phyloP scores from a whole-genome alignment of 495 filamentous ascomycete genomes.

The Elaphomyces granulatus region DNA sequence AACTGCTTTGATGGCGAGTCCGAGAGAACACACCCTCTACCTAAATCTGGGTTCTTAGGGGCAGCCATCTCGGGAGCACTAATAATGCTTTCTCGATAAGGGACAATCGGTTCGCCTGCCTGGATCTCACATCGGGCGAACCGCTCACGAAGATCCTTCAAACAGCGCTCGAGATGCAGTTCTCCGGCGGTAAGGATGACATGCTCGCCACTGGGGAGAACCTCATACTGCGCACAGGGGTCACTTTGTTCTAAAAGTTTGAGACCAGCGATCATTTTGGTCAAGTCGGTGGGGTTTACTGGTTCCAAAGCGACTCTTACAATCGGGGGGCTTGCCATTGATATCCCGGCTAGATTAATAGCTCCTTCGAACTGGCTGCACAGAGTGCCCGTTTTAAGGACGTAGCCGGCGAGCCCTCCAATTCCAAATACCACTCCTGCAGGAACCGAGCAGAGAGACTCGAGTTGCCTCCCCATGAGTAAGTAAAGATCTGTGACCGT shows the following conservation, averaged over 20 bases:
- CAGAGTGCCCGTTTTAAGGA: constrained; percentile 88
- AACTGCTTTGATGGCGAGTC: constrained; percentile 76
- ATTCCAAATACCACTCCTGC: constrained; percentile 97
- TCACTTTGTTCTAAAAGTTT: constrained; percentile 86
- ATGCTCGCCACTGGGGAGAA: constrained; percentile 86
- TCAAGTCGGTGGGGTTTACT: constrained; percentile 68
- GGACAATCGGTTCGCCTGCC: constrained; percentile 83
- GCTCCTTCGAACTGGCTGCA: constrained; percentile 77
- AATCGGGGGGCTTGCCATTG: constrained; percentile 66
- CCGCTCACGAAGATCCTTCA: constrained; percentile 85
- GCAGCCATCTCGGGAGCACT: constrained; percentile 79
- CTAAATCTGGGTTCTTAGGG: constrained; percentile 70
- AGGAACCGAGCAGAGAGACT: constrained; percentile 68
- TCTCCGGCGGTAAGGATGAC: constrained; percentile 91
- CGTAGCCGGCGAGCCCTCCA: constrained; percentile 73
- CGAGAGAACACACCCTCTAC: constrained; percentile 64
- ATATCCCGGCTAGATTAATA: constrained; percentile 86
- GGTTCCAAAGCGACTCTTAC: constrained; percentile 92
- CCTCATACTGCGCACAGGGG: constrained; percentile 90
- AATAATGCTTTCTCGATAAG: constrained; percentile 87
- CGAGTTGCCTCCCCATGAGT: constrained; percentile 85
- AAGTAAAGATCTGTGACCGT: constrained; percentile 84
- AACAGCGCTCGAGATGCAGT: constrained; percentile 82
- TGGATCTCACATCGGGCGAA: constrained; percentile 95
- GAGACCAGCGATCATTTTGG: constrained; percentile 85